Evolutionary conservation across 2,329 filamentous ascomycete genomes (phyloP), one percentile per base, ranked within the genome.

Genomic region (Aspergillus proliferans): DNA sequence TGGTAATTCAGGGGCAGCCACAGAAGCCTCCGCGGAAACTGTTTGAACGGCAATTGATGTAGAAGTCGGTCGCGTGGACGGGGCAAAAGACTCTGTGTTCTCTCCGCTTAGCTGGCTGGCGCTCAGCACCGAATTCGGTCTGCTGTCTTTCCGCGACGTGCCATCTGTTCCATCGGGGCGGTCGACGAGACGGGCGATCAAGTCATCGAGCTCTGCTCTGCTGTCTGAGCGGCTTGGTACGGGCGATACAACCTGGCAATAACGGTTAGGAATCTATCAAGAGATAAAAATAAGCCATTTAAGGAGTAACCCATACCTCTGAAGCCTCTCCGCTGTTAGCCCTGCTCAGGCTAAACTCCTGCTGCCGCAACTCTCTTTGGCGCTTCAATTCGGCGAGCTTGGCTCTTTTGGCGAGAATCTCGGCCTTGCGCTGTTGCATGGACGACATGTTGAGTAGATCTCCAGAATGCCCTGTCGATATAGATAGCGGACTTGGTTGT

Each of bases 341-440:
- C 58, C 89, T 82, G 58, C 77, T 83, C 54, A 80, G 80, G 51
- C 78, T 82, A 60, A 87, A 83, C 67, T 94, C 88, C 66, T 81
- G 87, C 56, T 88, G 82, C 51, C 91, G 82, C 60, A 92, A 75
- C 69, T 94, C 90, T 61, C 93, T 83, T 74, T 96, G 90, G 54
- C 88, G 83, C 76, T 95, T 96, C 57, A 98, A 81, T 79, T 97
- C 93, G 45, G 88, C 91, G 62, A 98, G 88, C 78, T 93, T 96
- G 55, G 91, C 92, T 77, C 88, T 92, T 76, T 98, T 98, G 59
- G 90, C 91, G 61, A 93, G 77, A 60, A 98, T 95, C 77, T 98
- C 93, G 77, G 95, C 90, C 76, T 89, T 87, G 62, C 91, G 86
- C 78, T 91, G 76, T 68, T 83, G 85, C 74, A 69, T 67, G 24